Evolutionary conservation across 805 yeast species (phyloP).

Genomic region (Metschnikowia lochheadii): DNA sequence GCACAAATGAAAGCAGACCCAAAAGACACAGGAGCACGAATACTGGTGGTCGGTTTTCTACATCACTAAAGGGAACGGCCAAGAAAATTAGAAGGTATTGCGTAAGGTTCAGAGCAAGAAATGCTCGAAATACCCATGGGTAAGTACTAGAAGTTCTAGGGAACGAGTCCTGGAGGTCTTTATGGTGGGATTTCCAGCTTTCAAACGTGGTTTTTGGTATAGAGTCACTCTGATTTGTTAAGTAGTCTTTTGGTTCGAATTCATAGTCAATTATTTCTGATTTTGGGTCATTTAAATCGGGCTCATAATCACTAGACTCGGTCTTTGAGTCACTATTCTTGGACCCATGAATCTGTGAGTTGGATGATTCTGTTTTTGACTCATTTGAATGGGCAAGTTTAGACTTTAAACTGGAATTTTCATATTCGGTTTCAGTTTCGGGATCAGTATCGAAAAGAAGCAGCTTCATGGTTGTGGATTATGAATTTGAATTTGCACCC

Average conservation of each 20-base stretch:
- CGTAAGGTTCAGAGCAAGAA: constrained; percentile 17
- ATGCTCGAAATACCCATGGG: constrained; percentile 7
- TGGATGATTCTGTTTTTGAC: too few species aligned
- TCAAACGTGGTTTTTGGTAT: neutral
- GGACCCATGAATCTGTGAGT: too few species aligned
- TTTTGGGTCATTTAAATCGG: too few species aligned
- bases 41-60: constrained; percentile 29
- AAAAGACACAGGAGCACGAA: constrained; percentile 18
- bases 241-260: too few species aligned
- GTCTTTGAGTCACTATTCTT: too few species aligned
- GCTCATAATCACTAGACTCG: too few species aligned
- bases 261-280: too few species aligned
- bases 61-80: constrained; percentile 32
- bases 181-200: too few species aligned
- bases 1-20: constrained; percentile 12
- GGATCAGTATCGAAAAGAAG: neutral
- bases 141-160: constrained; percentile 2
- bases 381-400: too few species aligned
- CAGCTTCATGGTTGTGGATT: neutral
- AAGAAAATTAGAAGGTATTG: constrained; percentile 30
- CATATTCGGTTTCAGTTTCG: neutral
- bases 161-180: neutral
- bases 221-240: too few species aligned
- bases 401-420: too few species aligned
- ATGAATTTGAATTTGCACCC: neutral